Evolutionary conservation across 768 basidiomycete genomes (phyloP), one percentile per base, ranked within the genome.

Genomic region (Mycena galopus): DNA sequence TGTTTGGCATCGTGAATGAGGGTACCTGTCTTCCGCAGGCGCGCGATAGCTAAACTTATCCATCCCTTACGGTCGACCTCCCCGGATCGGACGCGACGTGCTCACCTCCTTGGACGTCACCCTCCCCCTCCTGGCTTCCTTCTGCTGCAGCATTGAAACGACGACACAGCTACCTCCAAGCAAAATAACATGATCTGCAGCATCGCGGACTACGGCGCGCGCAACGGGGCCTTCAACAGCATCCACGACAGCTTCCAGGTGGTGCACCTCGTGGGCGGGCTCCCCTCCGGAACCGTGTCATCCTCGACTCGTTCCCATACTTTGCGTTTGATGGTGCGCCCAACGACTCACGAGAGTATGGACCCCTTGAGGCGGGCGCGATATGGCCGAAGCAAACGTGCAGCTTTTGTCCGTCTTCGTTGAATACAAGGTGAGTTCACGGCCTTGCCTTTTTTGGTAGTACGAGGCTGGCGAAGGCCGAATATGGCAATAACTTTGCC

Each of bases 121-220:
- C 25, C 42, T n/a, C 19, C 64, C 33, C 17, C 23, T 85, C 10
- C 84, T 84, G 0, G 83, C 81, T 74, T 78, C 86, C 51, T 69
- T 79, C 37, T 79, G 50, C 83, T 44, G 42, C 42, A 44, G 42
- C 69, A 86, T 86, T 77, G 23, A 39, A 12, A 23, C 25, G 4
- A 44, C 42, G 42, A 17, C 42, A 16, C 42, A 84, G 88, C 82
- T 82, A 87, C 83, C 77, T 86, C 73, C 62, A 81, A 62, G 77
- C 88, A 79, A 12, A 85, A 86, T 80, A 71, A 88, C 65, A 86
- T 86, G 79, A 85, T 92, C 60, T 86, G 91, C 37, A 78, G 78
- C 23, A 88, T 92, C 73, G 91, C 92, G 7, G 91, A 92, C 33
- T 76, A 84, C 50, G 92, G 92, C 85, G 87, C 77, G 77, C 88